Conservation (phyloP, 495 filamentous ascomycete genomes). For the Daldinia loculata region DNA sequence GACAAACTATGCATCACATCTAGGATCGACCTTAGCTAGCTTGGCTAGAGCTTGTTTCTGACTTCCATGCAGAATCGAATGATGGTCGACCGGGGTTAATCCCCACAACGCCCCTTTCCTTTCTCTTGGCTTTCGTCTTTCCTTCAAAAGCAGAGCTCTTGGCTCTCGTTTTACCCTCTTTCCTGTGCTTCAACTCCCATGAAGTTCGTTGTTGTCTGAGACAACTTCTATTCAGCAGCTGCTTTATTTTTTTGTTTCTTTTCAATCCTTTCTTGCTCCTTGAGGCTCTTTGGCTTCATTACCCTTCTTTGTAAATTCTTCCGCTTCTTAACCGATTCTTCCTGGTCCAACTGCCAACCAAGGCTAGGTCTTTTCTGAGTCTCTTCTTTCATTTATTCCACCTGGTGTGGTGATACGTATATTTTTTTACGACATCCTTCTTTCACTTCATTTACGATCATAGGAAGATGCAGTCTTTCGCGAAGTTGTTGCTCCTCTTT, state of each 20-base stretch:
- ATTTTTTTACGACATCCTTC: slow-evolving; percentile 15
- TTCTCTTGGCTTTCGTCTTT: slow-evolving; percentile 14
- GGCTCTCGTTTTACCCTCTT: slow-evolving; percentile 29
- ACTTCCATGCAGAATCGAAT: slow-evolving; percentile 39
- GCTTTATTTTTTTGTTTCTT: slow-evolving; percentile 23
- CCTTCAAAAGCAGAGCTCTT: slow-evolving; percentile 39
- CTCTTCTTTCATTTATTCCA: slow-evolving; percentile 30
- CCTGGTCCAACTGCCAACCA: slow-evolving; percentile 14
- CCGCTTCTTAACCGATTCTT: slow-evolving; percentile 19
- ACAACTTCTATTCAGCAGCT: slow-evolving; percentile 39
- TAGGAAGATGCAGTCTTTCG: slow-evolving; percentile 49
- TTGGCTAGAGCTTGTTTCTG: slow-evolving; percentile 43
- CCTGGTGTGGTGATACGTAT: slow-evolving; percentile 40
- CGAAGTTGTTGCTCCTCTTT: slow-evolving; percentile 48
- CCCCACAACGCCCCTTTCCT: slow-evolving; percentile 23
- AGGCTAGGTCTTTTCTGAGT: slow-evolving; percentile 17
- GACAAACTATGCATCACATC: slow-evolving; percentile 38
- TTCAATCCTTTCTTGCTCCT: slow-evolving; percentile 20
- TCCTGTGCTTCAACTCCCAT: slow-evolving; percentile 33
- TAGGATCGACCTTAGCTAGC: slow-evolving; percentile 40
- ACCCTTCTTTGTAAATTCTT: slow-evolving; percentile 31
- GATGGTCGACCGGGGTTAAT: slow-evolving; percentile 26
- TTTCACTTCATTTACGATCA: slow-evolving; percentile 4
- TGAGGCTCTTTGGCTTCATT: slow-evolving; percentile 20
- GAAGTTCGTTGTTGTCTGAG: slow-evolving; percentile 41